Percentiles rank a stretch among this genome's conserved stretches.
Evolutionary conservation across 352 stramenopile species (phyloP).

Genomic region (Pythium pyrilobum): DNA sequence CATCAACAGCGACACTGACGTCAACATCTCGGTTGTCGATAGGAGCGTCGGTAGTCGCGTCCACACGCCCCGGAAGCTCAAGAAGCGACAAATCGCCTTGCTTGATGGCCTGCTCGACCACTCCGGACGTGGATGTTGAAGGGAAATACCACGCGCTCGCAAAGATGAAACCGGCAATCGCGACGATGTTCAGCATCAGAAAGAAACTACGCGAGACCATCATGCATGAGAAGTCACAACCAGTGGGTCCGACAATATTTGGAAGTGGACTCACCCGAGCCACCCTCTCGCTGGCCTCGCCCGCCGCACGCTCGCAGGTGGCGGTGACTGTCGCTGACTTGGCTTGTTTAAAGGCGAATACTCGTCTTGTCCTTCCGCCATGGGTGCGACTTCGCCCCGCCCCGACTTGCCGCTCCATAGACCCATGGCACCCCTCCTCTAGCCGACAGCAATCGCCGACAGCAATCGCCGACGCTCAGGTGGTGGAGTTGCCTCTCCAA

Average conservation of each 20-base stretch:
- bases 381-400: no score
- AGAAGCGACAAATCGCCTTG: conserved; percentile 23
- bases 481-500: background rate
- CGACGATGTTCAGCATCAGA: conserved; percentile 40
- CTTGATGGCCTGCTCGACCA: conserved; percentile 33
- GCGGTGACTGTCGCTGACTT: background rate
- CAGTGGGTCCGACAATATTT: background rate
- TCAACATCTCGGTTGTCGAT: background rate
- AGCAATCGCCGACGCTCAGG: background rate
- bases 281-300: conserved; percentile 1
- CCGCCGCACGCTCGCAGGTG: background rate
- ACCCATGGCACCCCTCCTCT: no score
- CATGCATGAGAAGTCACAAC: background rate
- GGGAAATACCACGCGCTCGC: conserved; percentile 46
- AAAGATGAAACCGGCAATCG: conserved; percentile 50
- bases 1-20: no score
- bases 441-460: no score
- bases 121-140: conserved; percentile 20
- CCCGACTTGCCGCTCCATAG: no score
- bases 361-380: no score
- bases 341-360: conserved; percentile 2
- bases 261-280: background rate
- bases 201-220: conserved; percentile 24
- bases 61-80: background rate
- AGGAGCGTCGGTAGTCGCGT: background rate